Evolutionary conservation across 495 filamentous ascomycete genomes (phyloP).

Genomic region (Tuber magnatum): DNA sequence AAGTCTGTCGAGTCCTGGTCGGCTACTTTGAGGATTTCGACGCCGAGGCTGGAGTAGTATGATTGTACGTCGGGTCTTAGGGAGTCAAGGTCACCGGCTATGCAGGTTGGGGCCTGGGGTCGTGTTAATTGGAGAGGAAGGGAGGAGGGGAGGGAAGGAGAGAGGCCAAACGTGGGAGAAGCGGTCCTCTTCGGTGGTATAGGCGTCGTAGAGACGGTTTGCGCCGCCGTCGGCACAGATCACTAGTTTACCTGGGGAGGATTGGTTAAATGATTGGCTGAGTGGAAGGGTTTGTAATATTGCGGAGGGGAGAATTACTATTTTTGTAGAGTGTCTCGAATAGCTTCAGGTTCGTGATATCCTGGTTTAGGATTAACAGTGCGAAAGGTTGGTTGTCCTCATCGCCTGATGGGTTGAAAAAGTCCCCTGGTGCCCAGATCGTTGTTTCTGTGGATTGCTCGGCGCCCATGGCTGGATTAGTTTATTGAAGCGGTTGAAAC

Average conservation of each 20-base stretch:
- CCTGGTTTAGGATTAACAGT: conserved; percentile 65
- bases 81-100: conserved; percentile 89
- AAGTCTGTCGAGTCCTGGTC: conserved; percentile 86
- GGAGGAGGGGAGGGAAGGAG: conserved; percentile 4
- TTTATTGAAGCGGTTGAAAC: not conserved
- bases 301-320: conserved; percentile 45
- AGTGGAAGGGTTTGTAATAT: not conserved
- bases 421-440: conserved; percentile 51
- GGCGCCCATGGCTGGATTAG: not conserved
- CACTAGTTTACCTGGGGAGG: conserved; percentile 37
- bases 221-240: conserved; percentile 89
- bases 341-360: conserved; percentile 51
- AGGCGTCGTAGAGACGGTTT: conserved; percentile 64
- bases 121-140: not conserved
- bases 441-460: conserved; percentile 27
- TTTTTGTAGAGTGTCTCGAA: conserved; percentile 52
- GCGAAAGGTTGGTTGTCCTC: conserved; percentile 48
- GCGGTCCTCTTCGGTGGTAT: conserved; percentile 32
- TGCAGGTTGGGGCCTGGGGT: conserved; percentile 53
- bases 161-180: conserved; percentile 24
- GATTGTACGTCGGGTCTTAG: conserved; percentile 51
- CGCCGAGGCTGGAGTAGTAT: conserved; percentile 54
- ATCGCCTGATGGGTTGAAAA: conserved; percentile 43
- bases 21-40: conserved; percentile 55
- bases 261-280: not conserved